A percentile compares a stretch with the other conserved stretches of the same genome.
phyloP scores from a whole-genome alignment of 169 alveolate species.

The Eimeria tenella region DNA sequence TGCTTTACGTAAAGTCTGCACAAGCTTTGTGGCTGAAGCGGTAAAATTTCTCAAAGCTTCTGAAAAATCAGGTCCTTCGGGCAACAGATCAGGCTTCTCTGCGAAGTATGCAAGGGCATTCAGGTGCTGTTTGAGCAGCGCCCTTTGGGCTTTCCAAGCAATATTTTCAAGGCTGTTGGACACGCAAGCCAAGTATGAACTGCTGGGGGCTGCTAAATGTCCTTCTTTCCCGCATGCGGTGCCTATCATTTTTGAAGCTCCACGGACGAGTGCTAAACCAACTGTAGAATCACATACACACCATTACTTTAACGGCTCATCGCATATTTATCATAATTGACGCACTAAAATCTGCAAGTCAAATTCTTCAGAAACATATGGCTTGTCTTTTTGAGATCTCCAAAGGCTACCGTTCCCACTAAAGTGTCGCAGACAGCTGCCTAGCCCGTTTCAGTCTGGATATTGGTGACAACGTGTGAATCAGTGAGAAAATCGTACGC shows the following conservation, averaged over 20 bases:
- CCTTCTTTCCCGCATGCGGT: slow-evolving; percentile 55
- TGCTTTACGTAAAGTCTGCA: slow-evolving; percentile 1
- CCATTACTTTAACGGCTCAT: neutral
- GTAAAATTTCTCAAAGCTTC: slow-evolving; percentile 17
- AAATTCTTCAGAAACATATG: too few species aligned
- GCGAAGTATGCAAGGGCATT: slow-evolving; percentile 21
- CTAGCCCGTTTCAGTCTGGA: too few species aligned
- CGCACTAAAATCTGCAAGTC: too few species aligned
- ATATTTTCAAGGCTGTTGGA: slow-evolving; percentile 56
- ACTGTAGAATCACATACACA: slow-evolving; percentile 18
- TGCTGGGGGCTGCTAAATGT: neutral
- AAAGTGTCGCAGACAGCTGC: too few species aligned
- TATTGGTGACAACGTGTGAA: too few species aligned
- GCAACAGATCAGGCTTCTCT: slow-evolving; percentile 27
- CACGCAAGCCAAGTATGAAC: slow-evolving; percentile 16
- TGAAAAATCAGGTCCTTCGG: slow-evolving; percentile 28
- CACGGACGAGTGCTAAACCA: slow-evolving; percentile 41
- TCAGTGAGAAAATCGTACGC: neutral
- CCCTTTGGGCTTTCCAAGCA: slow-evolving; percentile 33
- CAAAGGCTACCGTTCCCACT: too few species aligned
- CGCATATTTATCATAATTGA: too few species aligned
- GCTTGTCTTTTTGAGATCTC: too few species aligned
- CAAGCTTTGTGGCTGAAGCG: slow-evolving; percentile 17
- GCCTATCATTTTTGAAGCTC: slow-evolving; percentile 54
- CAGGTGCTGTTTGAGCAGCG: slow-evolving; percentile 58